A percentile compares a stretch with the other conserved stretches of the same genome.
Evolutionary conservation across 768 basidiomycete genomes (phyloP).

Genomic region (Termitomyces heimii): DNA sequence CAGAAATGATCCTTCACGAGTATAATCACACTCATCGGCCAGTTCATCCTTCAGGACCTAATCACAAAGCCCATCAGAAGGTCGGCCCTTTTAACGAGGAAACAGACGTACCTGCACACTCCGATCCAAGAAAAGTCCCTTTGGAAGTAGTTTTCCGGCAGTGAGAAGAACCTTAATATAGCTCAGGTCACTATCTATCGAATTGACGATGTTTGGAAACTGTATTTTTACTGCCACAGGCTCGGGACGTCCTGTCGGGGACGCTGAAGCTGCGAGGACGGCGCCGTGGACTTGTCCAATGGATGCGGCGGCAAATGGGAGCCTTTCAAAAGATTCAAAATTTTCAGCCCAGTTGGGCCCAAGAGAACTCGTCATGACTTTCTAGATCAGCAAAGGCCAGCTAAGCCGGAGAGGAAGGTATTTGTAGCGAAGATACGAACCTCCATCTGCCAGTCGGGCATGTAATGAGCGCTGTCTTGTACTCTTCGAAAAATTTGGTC

Average conservation of each 20-base stretch:
- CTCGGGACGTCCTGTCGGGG: slow-evolving; percentile 49
- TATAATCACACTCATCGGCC: slow-evolving; percentile 89
- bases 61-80: not conserved
- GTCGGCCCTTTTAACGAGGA: not conserved
- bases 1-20: slow-evolving; percentile 72
- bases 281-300: slow-evolving; percentile 95
- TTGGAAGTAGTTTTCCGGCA: slow-evolving; percentile 76
- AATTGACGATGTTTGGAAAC: slow-evolving; percentile 86
- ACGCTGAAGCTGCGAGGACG: slow-evolving; percentile 43
- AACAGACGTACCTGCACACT: slow-evolving; percentile 58
- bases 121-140: slow-evolving; percentile 84
- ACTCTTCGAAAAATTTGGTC: slow-evolving; percentile 87
- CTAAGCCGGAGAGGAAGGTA: not conserved
- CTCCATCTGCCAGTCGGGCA: slow-evolving; percentile 99
- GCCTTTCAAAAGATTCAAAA: slow-evolving; percentile 73
- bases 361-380: slow-evolving; percentile 72
- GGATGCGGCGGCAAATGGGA: slow-evolving; percentile 93
- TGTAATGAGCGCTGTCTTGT: slow-evolving; percentile 95
- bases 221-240: slow-evolving; percentile 85
- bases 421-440: slow-evolving; percentile 29
- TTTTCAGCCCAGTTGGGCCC: slow-evolving; percentile 67
- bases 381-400: slow-evolving; percentile 21
- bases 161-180: slow-evolving; percentile 81
- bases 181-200: slow-evolving; percentile 82
- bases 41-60: slow-evolving; percentile 88